Percentiles rank a stretch among this genome's conserved stretches.
Evolutionary conservation across 305 asterid species (phyloP).

Genomic region (Striga hermonthica): DNA sequence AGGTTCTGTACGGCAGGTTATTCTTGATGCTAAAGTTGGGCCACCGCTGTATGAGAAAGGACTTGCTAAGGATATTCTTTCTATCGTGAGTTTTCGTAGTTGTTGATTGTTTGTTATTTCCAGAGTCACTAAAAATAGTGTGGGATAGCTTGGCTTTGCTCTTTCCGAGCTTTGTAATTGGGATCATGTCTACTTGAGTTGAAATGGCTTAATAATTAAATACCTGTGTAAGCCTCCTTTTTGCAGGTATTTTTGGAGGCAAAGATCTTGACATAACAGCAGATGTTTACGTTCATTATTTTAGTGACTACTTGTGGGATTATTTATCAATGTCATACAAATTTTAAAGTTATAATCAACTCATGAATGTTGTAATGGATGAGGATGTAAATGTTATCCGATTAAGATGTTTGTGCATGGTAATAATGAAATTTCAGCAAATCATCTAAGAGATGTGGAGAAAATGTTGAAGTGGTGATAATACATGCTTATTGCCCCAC

Average conservation of each 20-base stretch:
- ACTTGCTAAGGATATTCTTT: slow-evolving; percentile 73
- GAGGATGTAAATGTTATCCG: slow-evolving; percentile 6
- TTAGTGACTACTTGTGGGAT: slow-evolving; percentile 11
- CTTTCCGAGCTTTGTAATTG: slow-evolving; percentile 21
- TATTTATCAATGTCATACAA: slow-evolving; percentile 1
- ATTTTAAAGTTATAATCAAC: slow-evolving; percentile 13
- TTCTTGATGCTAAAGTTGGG: slow-evolving; percentile 92
- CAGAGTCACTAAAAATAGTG: slow-evolving; percentile 18
- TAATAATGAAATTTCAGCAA: not conserved
- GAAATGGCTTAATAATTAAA: slow-evolving; percentile 16
- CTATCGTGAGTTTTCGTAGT: slow-evolving; percentile 54
- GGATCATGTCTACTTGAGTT: slow-evolving; percentile 5
- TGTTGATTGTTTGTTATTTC: slow-evolving; percentile 25
- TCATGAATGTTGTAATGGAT: slow-evolving; percentile 22
- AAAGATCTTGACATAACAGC: too few relatives aligned
- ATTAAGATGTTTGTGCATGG: slow-evolving; percentile 9
- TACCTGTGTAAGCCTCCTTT: slow-evolving; percentile 9
- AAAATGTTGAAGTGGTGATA: slow-evolving; percentile 5
- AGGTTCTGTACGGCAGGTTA: slow-evolving; percentile 72
- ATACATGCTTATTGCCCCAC: not conserved
- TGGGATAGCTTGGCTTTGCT: slow-evolving; percentile 16
- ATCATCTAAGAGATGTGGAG: not conserved
- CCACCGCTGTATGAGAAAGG: slow-evolving; percentile 79
- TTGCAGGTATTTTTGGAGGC: too few relatives aligned
- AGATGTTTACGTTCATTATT: slow-evolving; percentile 10